Evolutionary conservation across 257 asterid genomes (phyloP).

Genomic region (Avicennia marina): DNA sequence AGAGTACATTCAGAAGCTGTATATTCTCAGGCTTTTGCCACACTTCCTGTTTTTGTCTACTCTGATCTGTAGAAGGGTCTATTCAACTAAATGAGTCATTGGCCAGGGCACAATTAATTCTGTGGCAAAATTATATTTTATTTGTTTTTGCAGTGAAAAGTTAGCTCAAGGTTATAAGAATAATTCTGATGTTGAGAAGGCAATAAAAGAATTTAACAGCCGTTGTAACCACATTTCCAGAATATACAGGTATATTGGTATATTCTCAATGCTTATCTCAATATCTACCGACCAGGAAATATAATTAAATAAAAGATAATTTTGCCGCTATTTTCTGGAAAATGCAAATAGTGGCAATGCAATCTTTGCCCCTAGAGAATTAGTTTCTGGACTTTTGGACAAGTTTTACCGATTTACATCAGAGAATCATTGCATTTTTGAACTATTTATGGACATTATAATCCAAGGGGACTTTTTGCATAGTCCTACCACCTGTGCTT

Average conservation of each 20-base stretch:
- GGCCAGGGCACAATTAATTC: not conserved
- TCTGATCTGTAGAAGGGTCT: not conserved
- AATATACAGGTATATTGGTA: constrained; percentile 93
- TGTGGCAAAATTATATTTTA: not conserved
- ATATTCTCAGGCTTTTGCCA: constrained; percentile 12
- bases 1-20: constrained; percentile 67
- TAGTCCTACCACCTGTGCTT: no score
- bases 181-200: constrained; percentile 80
- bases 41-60: no score
- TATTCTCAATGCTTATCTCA: no score
- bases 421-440: no score
- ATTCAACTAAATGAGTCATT: not conserved
- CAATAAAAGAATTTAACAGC: constrained; percentile 50
- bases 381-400: not conserved
- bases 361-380: not conserved
- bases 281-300: no score
- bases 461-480: no score
- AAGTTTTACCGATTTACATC: constrained; percentile 1
- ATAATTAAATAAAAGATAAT: no score
- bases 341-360: no score
- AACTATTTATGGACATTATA: no score
- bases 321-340: no score
- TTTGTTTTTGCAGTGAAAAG: constrained; percentile 50
- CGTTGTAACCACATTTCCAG: constrained; percentile 76
- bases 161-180: constrained; percentile 87